phyloP scores from a whole-genome alignment of 1,139 yeast species.

The Taphrina betulina region DNA sequence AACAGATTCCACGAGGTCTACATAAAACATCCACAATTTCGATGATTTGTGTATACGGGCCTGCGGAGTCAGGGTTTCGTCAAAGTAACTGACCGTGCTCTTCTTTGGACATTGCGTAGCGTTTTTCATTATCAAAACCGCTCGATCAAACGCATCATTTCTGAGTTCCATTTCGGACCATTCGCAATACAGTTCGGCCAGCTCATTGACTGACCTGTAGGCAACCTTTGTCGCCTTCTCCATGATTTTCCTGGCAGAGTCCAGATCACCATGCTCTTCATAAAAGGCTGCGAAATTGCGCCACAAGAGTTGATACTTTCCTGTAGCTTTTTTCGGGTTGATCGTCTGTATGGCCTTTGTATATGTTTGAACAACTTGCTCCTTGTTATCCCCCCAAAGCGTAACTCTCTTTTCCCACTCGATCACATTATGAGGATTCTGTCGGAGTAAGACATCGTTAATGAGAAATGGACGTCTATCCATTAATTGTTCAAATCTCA shows the following conservation, averaged over 20 bases:
- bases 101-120: slow-evolving; percentile 53
- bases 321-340: slow-evolving; percentile 58
- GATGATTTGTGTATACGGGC: slow-evolving; percentile 59
- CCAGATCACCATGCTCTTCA: slow-evolving; percentile 55
- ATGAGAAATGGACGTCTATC: slow-evolving; percentile 57
- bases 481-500: slow-evolving; percentile 57
- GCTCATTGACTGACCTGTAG: slow-evolving; percentile 59
- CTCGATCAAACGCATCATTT: slow-evolving; percentile 53
- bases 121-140: slow-evolving; percentile 54
- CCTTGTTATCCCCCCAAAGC: slow-evolving; percentile 48
- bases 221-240: slow-evolving; percentile 72
- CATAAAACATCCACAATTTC: slow-evolving; percentile 69
- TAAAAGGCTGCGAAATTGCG: slow-evolving; percentile 65
- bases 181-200: slow-evolving; percentile 64
- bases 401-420: slow-evolving; percentile 67
- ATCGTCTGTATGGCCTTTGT: slow-evolving; percentile 67
- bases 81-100: slow-evolving; percentile 47
- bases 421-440: slow-evolving; percentile 60
- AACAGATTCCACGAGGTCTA: slow-evolving; percentile 69
- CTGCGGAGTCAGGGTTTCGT: slow-evolving; percentile 56
- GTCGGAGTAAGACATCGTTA: slow-evolving; percentile 66
- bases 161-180: slow-evolving; percentile 69
- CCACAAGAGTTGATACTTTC: slow-evolving; percentile 57
- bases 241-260: slow-evolving; percentile 63
- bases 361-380: slow-evolving; percentile 56